Base-by-base conservation (phyloP, 306 rosid genomes). In the Vicia villosa region DNA sequence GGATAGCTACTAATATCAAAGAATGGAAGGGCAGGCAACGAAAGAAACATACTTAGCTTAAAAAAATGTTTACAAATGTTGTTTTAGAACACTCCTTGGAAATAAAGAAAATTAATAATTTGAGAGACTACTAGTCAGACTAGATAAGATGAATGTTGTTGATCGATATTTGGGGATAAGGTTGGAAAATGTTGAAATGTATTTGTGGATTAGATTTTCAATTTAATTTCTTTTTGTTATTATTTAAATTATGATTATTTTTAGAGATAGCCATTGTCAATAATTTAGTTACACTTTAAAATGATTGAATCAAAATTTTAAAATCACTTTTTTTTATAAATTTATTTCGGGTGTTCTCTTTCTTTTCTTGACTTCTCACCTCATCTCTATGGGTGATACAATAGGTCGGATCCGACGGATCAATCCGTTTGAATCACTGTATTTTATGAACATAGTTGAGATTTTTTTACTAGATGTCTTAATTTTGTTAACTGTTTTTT, bases 21-120 rank as follows among this genome's bases (percentile, higher is more conserved):
- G 85, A 90, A 70, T 92, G 95, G 96, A 56, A 82, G 46, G 91
- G 76, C 12, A 84, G 72, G 83, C 88, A 88, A 56, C 80, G 63
- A 32, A 88, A 86, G 87, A 90, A 90, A 78, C 49, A 36, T 50
- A 19, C 89, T 21, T 89, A 63, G 57, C 16, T 63, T 68, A 6
- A 13, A n/a, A 21, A 58, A 10, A 28, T 34, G 21, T 55, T 20
- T 22, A 26, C 15, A 38, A 63, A 66, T 32, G 12, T 45, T 24
- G 34, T 28, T 30, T 34, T 45, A 54, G 1, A 36, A 41, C 34
- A 24, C 52, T 46, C 15, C 3, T 1, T 62, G 66, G 3, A 58
- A 70, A 67, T 67, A 26, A 54, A 43, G 32, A 66, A 5, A 28
- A 37, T 34, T 5, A 69, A 7, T 11, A 41, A 52, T 21, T 54